Percentiles rank a stretch among this genome's conserved stretches.
These are phyloP conservation scores for Epichloe sibirici DNA, from an alignment of 2,329 filamentous ascomycete species.

Conservation along the genomic window DNA sequence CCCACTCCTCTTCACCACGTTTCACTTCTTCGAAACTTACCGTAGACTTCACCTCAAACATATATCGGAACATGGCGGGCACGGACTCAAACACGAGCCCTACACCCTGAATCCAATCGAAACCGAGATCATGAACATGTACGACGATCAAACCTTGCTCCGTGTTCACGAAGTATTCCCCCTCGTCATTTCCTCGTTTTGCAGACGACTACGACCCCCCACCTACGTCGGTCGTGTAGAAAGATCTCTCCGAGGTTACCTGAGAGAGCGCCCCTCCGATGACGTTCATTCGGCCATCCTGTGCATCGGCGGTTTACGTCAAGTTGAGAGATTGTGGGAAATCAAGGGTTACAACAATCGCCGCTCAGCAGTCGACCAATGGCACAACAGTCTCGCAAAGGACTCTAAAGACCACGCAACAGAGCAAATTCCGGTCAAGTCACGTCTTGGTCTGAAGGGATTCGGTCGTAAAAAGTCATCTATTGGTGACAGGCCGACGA, in stretches of 20 bases:
- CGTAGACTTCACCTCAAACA: constrained; percentile 46
- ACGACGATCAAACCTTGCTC: constrained; percentile 50
- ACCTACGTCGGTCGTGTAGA: constrained; percentile 53
- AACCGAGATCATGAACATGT: constrained; percentile 48
- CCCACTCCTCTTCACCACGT: constrained; percentile 51
- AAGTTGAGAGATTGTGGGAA: constrained; percentile 53
- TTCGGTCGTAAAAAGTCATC: constrained; percentile 47
- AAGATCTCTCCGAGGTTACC: constrained; percentile 48
- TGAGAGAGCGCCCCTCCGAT: constrained; percentile 49
- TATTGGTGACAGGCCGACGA: constrained; percentile 15
- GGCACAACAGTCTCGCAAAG: constrained; percentile 41
- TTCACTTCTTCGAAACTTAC: constrained; percentile 57
- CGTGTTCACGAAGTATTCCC: constrained; percentile 54
- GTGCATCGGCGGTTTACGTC: constrained; percentile 47
- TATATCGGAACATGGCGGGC: constrained; percentile 37
- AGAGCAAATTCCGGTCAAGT: constrained; percentile 31
- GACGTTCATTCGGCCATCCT: constrained; percentile 50
- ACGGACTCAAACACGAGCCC: constrained; percentile 37
- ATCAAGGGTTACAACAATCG: constrained; percentile 53
- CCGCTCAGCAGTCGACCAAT: constrained; percentile 45
- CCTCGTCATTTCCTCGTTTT: constrained; percentile 51
- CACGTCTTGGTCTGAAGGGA: constrained; percentile 38
- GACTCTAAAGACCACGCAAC: constrained; percentile 29
- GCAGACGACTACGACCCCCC: constrained; percentile 47
- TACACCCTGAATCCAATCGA: constrained; percentile 54